Base-by-base conservation (phyloP, 345 rosid species). In the Pugionium dolabratum region DNA sequence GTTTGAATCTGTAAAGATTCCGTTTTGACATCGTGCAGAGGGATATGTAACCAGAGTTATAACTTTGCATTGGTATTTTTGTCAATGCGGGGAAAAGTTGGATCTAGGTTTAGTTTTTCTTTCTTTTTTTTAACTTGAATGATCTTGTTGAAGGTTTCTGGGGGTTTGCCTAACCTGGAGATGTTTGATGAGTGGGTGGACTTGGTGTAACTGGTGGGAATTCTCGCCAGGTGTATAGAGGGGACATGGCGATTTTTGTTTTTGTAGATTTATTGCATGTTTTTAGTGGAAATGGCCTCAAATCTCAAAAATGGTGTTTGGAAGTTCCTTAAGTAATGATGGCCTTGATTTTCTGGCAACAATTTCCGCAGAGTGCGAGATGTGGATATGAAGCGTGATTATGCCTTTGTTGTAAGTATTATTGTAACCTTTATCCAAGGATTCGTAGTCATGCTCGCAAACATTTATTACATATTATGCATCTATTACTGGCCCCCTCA, bases 321-420 rank as follows among this genome's bases (percentile, higher is more conserved):
- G 83, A 76, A 82, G 84, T 87, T 71, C 92, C 33, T 92, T 90
- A 81, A 83, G 87, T 87, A 84, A 80, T 81, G 97, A 87, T 87
- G 98, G 93, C 95, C 97, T 89, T 92, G 85, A 83, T 93, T 93
- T 90, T 93, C 85, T 93, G 96, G 89, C 83, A 86, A 83, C 87
- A 80, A 70, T 90, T 93, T 88, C 72, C 94, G 83, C 97, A 93
- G 98, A 93, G 80, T 90, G 65, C 96, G 97, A 54, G 90, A 88
- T 79, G 97, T 92, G 93, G 98, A 92, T 85, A 87, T 92, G 97
- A 92, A 92, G 98, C 95, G 93, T 48, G 97, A 93, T 83, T 93
- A 82, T 53, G 97, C 98, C 71, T 93, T 93, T 83, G 96, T 93
- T 83, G 98, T 93, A 93, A 75, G 82, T 79, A 10, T 48, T 1